phyloP scores from a whole-genome alignment of 2,329 filamentous ascomycete genomes.

The Colletotrichum australisinense region DNA sequence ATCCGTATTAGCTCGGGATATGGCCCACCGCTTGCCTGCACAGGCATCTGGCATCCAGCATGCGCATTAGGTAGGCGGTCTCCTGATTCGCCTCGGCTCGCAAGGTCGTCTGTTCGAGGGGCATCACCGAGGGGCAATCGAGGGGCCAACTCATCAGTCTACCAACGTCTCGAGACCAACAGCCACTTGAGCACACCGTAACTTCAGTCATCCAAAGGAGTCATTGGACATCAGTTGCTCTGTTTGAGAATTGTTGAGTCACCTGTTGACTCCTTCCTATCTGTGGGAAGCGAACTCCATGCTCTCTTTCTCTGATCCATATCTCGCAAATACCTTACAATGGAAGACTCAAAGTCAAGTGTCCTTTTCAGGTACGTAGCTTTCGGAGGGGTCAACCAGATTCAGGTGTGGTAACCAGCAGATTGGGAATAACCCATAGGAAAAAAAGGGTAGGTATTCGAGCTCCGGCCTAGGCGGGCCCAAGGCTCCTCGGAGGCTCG shows the following conservation, averaged over 20 bases:
- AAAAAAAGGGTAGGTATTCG: background rate
- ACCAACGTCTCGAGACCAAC: background rate
- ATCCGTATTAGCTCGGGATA: background rate
- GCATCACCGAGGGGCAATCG: conserved; percentile 11
- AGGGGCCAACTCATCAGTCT: conserved; percentile 14
- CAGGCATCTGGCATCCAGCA: background rate
- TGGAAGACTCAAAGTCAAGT: background rate
- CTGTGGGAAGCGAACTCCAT: too few relatives aligned
- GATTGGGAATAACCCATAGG: too few relatives aligned
- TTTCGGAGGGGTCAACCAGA: background rate
- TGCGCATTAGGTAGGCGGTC: conserved; percentile 20
- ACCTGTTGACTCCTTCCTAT: background rate
- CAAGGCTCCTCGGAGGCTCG: conserved; percentile 16
- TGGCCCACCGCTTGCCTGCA: conserved; percentile 17
- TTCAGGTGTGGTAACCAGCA: background rate
- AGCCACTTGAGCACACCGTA: background rate
- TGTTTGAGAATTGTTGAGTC: background rate
- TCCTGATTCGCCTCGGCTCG: conserved; percentile 19
- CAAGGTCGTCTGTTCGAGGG: background rate
- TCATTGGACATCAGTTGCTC: background rate
- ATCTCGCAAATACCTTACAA: too few relatives aligned
- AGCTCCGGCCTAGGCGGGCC: conserved; percentile 8
- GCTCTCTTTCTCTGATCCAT: too few relatives aligned
- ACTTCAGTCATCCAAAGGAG: conserved; percentile 1
- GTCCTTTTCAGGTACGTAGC: background rate